Percentiles rank a stretch among this genome's conserved stretches.
phyloP scores from a whole-genome alignment of 2,329 filamentous ascomycete genomes.

The Sporothrix pseudoabietina region DNA sequence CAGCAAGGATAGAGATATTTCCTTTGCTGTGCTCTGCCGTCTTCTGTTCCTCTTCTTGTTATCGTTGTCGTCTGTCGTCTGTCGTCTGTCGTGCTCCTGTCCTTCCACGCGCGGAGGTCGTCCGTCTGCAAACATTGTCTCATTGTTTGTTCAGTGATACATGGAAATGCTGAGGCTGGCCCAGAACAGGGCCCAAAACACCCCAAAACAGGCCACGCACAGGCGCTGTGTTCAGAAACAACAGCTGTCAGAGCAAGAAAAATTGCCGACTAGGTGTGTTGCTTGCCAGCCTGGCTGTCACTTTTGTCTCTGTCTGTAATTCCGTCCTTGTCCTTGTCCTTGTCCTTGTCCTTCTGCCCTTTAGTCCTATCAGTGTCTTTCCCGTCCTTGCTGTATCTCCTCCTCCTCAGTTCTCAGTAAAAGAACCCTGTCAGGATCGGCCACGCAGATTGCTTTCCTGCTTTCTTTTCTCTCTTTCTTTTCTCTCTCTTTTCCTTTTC shows the following conservation, averaged over 20 bases:
- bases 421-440: background rate
- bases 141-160: background rate
- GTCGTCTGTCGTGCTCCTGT: background rate
- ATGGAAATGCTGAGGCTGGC: background rate
- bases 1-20: background rate
- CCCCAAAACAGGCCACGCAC: background rate
- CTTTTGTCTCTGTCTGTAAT: background rate
- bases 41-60: background rate
- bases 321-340: too few species aligned
- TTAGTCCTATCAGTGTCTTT: background rate
- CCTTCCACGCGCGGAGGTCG: background rate
- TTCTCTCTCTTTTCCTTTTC: background rate
- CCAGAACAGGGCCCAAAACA: background rate
- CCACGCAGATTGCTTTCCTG: background rate
- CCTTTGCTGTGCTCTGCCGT: background rate
- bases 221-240: background rate
- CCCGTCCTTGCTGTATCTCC: background rate
- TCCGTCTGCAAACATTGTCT: constrained; percentile 7
- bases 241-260: constrained; percentile 3
- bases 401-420: too few species aligned
- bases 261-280: background rate
- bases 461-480: background rate
- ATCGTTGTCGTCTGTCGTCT: background rate
- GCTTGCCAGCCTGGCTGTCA: background rate
- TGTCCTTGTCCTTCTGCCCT: background rate